Evolutionary conservation across 2,329 filamentous ascomycete genomes (phyloP).

Genomic region (Ascochyta rabiei): DNA sequence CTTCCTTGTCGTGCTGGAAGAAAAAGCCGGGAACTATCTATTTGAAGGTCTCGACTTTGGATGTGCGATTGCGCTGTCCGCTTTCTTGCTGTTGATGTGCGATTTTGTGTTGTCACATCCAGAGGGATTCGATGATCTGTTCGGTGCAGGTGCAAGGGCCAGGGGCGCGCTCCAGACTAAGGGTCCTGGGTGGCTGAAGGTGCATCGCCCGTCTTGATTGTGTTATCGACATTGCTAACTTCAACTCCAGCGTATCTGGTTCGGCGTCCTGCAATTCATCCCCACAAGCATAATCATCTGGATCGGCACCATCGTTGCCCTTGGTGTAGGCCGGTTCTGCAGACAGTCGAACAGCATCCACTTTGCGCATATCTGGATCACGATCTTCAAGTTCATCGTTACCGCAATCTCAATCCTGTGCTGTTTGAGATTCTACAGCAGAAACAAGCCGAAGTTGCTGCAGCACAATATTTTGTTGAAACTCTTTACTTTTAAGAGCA

Average conservation of each 20-base stretch:
- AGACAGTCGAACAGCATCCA: constrained; percentile 34
- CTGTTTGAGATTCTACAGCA: constrained; percentile 34
- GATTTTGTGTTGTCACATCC: constrained; percentile 35
- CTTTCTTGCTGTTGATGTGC: constrained; percentile 41
- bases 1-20: constrained; percentile 30
- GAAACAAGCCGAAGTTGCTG: constrained; percentile 26
- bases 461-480: constrained; percentile 38
- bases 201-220: constrained; percentile 3
- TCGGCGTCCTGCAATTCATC: constrained; percentile 41
- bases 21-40: constrained; percentile 28
- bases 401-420: constrained; percentile 29
- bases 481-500: constrained; percentile 40
- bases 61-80: constrained; percentile 36
- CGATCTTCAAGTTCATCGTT: constrained; percentile 26
- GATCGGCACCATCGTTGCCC: constrained; percentile 30
- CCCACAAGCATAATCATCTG: constrained; percentile 37
- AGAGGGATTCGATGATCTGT: constrained; percentile 38
- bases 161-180: constrained; percentile 17
- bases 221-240: neutral
- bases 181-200: constrained; percentile 37
- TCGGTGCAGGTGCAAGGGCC: constrained; percentile 26
- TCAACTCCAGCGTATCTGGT: constrained; percentile 34
- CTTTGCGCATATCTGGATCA: constrained; percentile 43
- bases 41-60: constrained; percentile 33
- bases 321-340: constrained; percentile 39